Conservation (phyloP, 1,284 basidiomycete species). For the Hymenochaete sp. region DNA sequence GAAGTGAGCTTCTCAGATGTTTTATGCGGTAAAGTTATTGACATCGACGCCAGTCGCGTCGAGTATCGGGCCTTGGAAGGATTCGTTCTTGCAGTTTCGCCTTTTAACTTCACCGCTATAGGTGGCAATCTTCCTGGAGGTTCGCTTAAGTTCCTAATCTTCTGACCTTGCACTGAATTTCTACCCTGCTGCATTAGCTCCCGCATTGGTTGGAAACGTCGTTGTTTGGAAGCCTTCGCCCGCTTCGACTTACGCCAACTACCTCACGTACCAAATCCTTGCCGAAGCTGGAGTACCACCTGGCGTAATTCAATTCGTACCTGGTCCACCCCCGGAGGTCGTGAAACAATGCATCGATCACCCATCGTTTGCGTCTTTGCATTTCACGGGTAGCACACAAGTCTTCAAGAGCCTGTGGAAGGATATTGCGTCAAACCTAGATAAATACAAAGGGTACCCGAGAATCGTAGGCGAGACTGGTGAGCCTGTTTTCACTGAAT, state of each 20-base stretch:
- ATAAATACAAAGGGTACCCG: conserved; percentile 83
- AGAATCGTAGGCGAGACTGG: conserved; percentile 92
- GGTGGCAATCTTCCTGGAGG: conserved; percentile 84
- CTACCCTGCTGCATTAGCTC: conserved; percentile 39
- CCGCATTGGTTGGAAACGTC: conserved; percentile 92
- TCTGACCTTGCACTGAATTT: conserved; percentile 4
- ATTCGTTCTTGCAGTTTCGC: conserved; percentile 94
- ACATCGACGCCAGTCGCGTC: conserved; percentile 53
- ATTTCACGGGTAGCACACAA: conserved; percentile 95
- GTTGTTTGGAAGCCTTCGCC: conserved; percentile 98
- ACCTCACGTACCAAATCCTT: conserved; percentile 87
- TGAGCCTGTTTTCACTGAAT: conserved; percentile 14
- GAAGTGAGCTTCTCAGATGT: conserved; percentile 62
- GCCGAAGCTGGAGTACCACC: conserved; percentile 90
- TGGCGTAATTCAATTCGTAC: conserved; percentile 95
- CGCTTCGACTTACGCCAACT: conserved; percentile 91
- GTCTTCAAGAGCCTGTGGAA: conserved; percentile 97
- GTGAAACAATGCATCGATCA: conserved; percentile 77
- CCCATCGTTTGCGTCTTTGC: conserved; percentile 78
- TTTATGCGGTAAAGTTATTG: neutral
- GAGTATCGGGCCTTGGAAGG: conserved; percentile 97
- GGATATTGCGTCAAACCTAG: conserved; percentile 84
- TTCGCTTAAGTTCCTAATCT: conserved; percentile 27
- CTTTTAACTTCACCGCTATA: conserved; percentile 98
- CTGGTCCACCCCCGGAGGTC: conserved; percentile 75